Conservation (phyloP, 2,329 filamentous ascomycete species). For the Aspergillus ustus region DNA sequence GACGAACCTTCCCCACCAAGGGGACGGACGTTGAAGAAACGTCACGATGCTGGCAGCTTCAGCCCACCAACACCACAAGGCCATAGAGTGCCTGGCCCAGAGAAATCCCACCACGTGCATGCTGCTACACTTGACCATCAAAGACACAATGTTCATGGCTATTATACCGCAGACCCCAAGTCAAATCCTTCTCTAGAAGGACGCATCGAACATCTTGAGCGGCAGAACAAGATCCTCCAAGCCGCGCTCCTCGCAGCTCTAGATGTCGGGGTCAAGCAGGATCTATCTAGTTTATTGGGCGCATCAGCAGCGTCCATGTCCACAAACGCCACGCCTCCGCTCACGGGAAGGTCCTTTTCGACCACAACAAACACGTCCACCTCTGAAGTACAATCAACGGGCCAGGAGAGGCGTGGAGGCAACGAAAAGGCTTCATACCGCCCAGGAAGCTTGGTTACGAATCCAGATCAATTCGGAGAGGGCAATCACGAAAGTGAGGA, state of each 20-base stretch:
- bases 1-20: slow-evolving; percentile 12
- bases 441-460: slow-evolving; percentile 37
- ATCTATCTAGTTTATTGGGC: slow-evolving; percentile 31
- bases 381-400: slow-evolving; percentile 12
- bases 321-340: slow-evolving; percentile 19
- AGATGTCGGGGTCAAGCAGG: slow-evolving; percentile 41
- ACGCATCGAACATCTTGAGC: slow-evolving; percentile 45
- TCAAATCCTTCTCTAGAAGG: slow-evolving; percentile 38
- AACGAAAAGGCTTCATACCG: slow-evolving; percentile 20
- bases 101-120: slow-evolving; percentile 30
- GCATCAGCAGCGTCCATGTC: slow-evolving; percentile 28
- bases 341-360: slow-evolving; percentile 24
- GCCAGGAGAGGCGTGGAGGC: slow-evolving; percentile 1
- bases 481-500: slow-evolving; percentile 32
- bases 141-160: slow-evolving; percentile 26
- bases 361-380: slow-evolving; percentile 26
- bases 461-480: slow-evolving; percentile 33
- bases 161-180: slow-evolving; percentile 22
- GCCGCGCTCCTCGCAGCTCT: slow-evolving; percentile 47
- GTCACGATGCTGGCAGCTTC: slow-evolving; percentile 12
- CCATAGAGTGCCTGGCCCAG: slow-evolving; percentile 23
- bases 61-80: slow-evolving; percentile 31
- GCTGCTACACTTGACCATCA: slow-evolving; percentile 29
- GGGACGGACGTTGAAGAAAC: slow-evolving; percentile 16
- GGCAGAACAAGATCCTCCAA: slow-evolving; percentile 49